phyloP scores from a whole-genome alignment of 495 filamentous ascomycete species.

The Choiromyces venosus region DNA sequence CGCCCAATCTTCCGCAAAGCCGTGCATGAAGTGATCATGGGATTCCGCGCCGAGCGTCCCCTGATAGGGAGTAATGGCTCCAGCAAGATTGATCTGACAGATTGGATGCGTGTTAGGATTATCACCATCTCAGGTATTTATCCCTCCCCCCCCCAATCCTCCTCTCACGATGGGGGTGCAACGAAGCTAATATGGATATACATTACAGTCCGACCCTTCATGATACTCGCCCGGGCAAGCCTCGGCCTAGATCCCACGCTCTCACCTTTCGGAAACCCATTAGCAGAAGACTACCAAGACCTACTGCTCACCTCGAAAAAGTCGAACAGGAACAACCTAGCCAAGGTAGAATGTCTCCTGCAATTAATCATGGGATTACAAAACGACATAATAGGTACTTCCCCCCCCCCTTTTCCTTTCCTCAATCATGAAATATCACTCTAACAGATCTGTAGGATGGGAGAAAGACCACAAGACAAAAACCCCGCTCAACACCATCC shows the following conservation, averaged over 20 bases:
- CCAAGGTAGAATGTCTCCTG: conserved; percentile 35
- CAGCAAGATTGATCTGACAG: conserved; percentile 25
- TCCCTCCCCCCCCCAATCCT: not conserved
- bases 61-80: conserved; percentile 19
- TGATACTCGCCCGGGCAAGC: conserved; percentile 38
- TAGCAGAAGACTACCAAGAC: conserved; percentile 15
- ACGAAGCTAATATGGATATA: conserved; percentile 5
- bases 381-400: conserved; percentile 40
- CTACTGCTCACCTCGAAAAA: not conserved
- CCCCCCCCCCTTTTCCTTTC: not conserved
- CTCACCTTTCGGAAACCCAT: conserved; percentile 34
- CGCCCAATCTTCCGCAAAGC: conserved; percentile 23
- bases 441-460: conserved; percentile 26
- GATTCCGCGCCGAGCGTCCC: conserved; percentile 36
- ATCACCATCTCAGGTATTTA: conserved; percentile 40
- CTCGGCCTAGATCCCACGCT: conserved; percentile 30
- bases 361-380: conserved; percentile 40
- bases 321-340: conserved; percentile 18
- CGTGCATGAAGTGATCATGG: conserved; percentile 32
- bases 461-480: conserved; percentile 32
- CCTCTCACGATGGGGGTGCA: not conserved
- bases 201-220: conserved; percentile 37
- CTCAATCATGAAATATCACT: not conserved
- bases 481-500: conserved; percentile 35
- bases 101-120: conserved; percentile 40